phyloP scores from a whole-genome alignment of 1,284 basidiomycete genomes.

The Flammula alnicola region DNA sequence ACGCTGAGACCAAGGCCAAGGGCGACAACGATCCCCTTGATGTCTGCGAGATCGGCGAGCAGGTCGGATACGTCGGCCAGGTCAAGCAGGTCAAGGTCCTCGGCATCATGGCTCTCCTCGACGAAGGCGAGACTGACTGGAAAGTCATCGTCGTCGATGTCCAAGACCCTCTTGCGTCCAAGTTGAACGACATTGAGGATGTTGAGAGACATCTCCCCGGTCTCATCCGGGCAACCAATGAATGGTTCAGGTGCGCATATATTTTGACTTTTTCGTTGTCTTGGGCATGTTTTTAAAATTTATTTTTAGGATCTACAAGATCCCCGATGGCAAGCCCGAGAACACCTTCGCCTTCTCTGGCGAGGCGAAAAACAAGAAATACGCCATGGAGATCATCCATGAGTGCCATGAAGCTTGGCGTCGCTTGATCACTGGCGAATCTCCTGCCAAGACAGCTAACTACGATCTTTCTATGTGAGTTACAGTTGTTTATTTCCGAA shows the following conservation, averaged over 20 bases:
- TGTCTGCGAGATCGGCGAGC: constrained; percentile 99
- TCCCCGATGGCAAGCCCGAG: constrained; percentile 98
- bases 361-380: constrained; percentile 99
- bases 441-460: constrained; percentile 66
- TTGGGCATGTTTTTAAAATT: constrained; percentile 13
- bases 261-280: constrained; percentile 13
- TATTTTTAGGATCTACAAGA: constrained; percentile 88
- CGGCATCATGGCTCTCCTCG: constrained; percentile 99
- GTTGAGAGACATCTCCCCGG: constrained; percentile 99
- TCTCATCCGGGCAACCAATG: constrained; percentile 94
- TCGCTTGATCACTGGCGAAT: constrained; percentile 86
- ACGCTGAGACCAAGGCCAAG: constrained; percentile 98
- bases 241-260: constrained; percentile 84
- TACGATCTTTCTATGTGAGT: constrained; percentile 86
- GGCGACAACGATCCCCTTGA: constrained; percentile 99
- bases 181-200: constrained; percentile 99
- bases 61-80: constrained; percentile 96
- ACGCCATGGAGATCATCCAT: constrained; percentile 98
- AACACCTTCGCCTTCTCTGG: constrained; percentile 99
- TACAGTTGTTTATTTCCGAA: background rate
- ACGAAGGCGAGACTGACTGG: constrained; percentile 99
- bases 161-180: constrained; percentile 93
- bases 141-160: constrained; percentile 98
- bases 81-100: constrained; percentile 99
- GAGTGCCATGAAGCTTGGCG: constrained; percentile 99